These are phyloP conservation scores for Pleodorina starrii DNA, from an alignment of 139 green algal genomes.

Conservation along the genomic window DNA sequence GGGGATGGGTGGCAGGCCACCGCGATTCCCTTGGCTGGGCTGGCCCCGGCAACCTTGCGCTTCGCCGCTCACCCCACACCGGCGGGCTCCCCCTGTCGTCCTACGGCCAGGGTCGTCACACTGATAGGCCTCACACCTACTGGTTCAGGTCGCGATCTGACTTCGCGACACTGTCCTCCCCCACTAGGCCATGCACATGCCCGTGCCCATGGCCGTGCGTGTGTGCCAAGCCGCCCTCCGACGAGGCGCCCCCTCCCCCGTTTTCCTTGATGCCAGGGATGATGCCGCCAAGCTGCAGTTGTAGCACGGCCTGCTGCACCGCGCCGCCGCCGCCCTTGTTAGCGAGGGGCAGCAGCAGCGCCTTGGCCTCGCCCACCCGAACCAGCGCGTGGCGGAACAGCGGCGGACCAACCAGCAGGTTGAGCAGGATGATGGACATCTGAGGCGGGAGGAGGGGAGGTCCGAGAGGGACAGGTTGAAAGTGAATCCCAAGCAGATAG, in stretches of 20 bases:
- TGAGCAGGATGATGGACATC: constrained; percentile 87
- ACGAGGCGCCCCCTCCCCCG: not conserved
- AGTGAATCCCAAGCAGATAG: no score
- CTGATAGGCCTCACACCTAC: no score
- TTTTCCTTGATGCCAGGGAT: constrained; percentile 22
- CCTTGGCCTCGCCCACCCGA: constrained; percentile 65
- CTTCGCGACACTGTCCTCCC: not conserved
- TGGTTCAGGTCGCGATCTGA: not conserved
- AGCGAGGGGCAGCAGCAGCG: constrained; percentile 14
- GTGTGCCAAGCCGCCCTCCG: not conserved
- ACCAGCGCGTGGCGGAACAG: constrained; percentile 81
- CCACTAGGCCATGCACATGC: constrained; percentile 1
- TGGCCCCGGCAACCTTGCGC: no score
- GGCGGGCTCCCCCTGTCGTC: no score
- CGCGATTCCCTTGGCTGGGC: no score
- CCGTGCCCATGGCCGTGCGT: constrained; percentile 5
- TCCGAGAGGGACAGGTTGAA: not conserved
- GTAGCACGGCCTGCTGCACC: not conserved
- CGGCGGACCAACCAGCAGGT: constrained; percentile 85
- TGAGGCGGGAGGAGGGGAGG: constrained; percentile 21
- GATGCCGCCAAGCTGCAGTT: constrained; percentile 14
- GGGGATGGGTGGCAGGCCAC: no score
- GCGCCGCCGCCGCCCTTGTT: not conserved
- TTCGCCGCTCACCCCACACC: no score
- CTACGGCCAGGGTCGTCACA: no score